phyloP scores from a whole-genome alignment of 768 basidiomycete species.

The Lactarius sanguifluus region DNA sequence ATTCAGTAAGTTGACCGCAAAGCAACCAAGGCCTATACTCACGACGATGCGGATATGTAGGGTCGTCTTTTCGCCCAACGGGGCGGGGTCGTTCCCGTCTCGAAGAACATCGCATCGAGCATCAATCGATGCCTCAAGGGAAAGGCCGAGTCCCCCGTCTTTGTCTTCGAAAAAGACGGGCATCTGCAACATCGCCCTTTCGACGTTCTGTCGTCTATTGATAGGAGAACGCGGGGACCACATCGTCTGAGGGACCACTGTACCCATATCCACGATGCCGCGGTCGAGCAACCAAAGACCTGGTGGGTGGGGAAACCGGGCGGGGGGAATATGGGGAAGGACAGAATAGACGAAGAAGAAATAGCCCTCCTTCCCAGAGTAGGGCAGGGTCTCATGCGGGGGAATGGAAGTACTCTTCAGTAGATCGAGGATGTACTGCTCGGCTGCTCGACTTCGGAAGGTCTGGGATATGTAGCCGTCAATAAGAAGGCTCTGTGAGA shows the following conservation, averaged over 20 bases:
- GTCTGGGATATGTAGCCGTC: constrained; percentile 4
- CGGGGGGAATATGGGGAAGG: not conserved
- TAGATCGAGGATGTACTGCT: not conserved
- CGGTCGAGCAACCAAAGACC: not conserved
- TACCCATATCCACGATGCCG: not conserved
- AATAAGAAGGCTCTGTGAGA: not conserved
- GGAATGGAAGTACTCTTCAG: not conserved
- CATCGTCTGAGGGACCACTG: not conserved
- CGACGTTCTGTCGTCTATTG: not conserved
- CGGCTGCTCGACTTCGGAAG: not conserved
- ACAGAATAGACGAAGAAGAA: not conserved
- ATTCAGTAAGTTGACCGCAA: not conserved
- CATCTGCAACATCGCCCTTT: not conserved
- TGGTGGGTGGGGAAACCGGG: not conserved
- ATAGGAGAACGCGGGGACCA: not conserved
- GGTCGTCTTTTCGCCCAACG: not conserved
- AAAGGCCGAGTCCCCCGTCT: not conserved
- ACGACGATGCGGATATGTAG: not conserved
- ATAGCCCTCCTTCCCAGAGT: not conserved
- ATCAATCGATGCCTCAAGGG: not conserved
- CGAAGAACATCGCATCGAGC: not conserved
- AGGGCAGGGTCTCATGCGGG: not conserved
- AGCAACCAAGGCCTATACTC: not conserved
- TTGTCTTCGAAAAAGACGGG: not conserved
- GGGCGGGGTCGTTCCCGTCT: not conserved